Percentiles rank a stretch among this genome's conserved stretches.
phyloP scores from a whole-genome alignment of 805 yeast genomes.

The Pichia eremophila region DNA sequence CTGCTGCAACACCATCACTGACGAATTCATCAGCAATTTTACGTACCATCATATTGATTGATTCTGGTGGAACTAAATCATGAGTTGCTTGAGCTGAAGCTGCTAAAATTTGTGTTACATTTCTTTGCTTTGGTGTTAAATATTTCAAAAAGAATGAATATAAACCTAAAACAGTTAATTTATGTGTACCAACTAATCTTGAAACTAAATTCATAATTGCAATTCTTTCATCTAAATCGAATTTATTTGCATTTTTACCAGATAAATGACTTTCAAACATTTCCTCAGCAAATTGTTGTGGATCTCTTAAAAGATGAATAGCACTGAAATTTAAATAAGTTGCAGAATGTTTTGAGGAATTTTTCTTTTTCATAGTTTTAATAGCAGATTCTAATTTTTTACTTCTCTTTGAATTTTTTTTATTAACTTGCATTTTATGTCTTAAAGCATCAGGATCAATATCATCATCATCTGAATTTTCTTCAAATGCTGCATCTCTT shows the following conservation, averaged over 20 bases:
- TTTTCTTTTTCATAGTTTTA: constrained; percentile 58
- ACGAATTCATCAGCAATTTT: constrained; percentile 97
- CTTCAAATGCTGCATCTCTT: constrained; percentile 76
- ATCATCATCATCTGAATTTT: constrained; percentile 53
- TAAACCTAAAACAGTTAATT: constrained; percentile 79
- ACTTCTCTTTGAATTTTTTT: constrained; percentile 70
- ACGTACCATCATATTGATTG: constrained; percentile 66
- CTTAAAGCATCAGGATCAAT: constrained; percentile 63
- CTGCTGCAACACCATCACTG: constrained; percentile 95
- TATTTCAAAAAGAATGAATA: constrained; percentile 85
- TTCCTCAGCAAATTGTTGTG: constrained; percentile 93
- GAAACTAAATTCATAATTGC: constrained; percentile 81
- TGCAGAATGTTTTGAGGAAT: constrained; percentile 44
- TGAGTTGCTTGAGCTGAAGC: constrained; percentile 96
- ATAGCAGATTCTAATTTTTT: constrained; percentile 72
- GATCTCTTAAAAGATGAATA: constrained; percentile 87
- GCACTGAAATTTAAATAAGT: constrained; percentile 88
- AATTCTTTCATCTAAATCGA: constrained; percentile 81
- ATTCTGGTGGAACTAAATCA: constrained; percentile 95
- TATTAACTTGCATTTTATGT: constrained; percentile 78
- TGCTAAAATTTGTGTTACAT: constrained; percentile 94
- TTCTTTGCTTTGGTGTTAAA: constrained; percentile 86
- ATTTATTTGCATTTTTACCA: constrained; percentile 58
- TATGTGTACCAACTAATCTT: constrained; percentile 88
- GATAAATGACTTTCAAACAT: constrained; percentile 65